Conservation (phyloP, 1,139 yeast species). For the Protomyces gravidus region DNA sequence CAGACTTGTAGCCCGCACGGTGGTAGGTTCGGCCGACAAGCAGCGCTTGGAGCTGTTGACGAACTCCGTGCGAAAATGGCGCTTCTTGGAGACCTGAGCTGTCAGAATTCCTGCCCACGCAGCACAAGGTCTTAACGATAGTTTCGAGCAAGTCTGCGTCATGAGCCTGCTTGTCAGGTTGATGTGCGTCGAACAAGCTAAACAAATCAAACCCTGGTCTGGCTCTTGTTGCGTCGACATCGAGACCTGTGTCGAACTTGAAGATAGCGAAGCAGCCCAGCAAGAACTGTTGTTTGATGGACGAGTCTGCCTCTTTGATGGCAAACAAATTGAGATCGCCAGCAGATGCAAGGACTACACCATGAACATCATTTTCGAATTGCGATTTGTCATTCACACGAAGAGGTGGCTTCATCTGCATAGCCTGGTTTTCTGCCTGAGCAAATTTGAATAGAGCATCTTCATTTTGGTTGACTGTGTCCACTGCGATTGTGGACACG, state of each 20-base stretch:
- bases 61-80: neutral
- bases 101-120: too few relatives aligned
- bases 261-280: neutral
- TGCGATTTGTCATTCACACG: neutral
- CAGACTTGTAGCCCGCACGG: neutral
- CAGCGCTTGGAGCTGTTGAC: neutral
- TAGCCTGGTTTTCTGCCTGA: neutral
- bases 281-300: neutral
- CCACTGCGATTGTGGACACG: neutral
- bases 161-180: too few relatives aligned
- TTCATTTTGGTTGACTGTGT: neutral
- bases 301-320: neutral
- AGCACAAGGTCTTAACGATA: too few relatives aligned
- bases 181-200: too few relatives aligned
- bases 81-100: too few relatives aligned
- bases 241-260: neutral
- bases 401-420: neutral
- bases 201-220: too few relatives aligned
- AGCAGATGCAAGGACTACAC: neutral
- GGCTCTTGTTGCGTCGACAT: neutral
- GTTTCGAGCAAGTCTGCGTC: too few relatives aligned
- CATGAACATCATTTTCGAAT: neutral
- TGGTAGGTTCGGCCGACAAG: neutral
- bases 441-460: too few relatives aligned
- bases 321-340: neutral